These are phyloP conservation scores for Sugiyamaella castrensis DNA, from an alignment of 1,139 yeast species.

Conservation along the genomic window DNA sequence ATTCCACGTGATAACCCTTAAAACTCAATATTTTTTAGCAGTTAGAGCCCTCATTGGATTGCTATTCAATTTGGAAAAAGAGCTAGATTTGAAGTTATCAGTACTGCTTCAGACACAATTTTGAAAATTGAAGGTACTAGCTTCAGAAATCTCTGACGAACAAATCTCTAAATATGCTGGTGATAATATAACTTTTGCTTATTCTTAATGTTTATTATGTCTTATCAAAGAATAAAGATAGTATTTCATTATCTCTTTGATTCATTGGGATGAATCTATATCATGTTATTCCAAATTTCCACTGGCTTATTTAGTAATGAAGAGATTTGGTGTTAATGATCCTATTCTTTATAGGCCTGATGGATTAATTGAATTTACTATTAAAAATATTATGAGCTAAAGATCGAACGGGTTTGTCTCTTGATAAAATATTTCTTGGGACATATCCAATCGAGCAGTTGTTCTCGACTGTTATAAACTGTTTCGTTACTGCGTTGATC, in stretches of 20 bases:
- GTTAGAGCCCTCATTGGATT: too few species aligned
- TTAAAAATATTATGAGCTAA: constrained; percentile 26
- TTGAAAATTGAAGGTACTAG: constrained; percentile 46
- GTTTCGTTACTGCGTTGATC: too few species aligned
- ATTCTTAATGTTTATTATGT: constrained; percentile 21
- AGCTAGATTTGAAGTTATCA: constrained; percentile 52
- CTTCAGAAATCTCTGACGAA: constrained; percentile 56
- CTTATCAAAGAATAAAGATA: constrained; percentile 11
- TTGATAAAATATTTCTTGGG: too few species aligned
- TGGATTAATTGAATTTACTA: constrained; percentile 20
- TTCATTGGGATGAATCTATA: constrained; percentile 22
- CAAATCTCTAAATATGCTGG: constrained; percentile 46
- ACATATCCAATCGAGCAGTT: too few species aligned
- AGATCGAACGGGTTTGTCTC: too few species aligned
- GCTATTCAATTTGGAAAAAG: constrained; percentile 55
- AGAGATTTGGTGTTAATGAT: constrained; percentile 29
- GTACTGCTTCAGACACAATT: constrained; percentile 52
- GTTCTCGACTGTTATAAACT: too few species aligned
- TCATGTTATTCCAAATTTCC: constrained; percentile 32
- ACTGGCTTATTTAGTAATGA: constrained; percentile 41
- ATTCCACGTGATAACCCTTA: too few species aligned
- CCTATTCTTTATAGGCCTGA: constrained; percentile 27
- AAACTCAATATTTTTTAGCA: too few species aligned
- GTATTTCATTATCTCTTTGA: constrained; percentile 9
- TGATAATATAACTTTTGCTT: constrained; percentile 48